Percentiles rank a stretch among this genome's conserved stretches.
phyloP scores from a whole-genome alignment of 805 yeast genomes.

The Tetrapisispora iriomotensis region DNA sequence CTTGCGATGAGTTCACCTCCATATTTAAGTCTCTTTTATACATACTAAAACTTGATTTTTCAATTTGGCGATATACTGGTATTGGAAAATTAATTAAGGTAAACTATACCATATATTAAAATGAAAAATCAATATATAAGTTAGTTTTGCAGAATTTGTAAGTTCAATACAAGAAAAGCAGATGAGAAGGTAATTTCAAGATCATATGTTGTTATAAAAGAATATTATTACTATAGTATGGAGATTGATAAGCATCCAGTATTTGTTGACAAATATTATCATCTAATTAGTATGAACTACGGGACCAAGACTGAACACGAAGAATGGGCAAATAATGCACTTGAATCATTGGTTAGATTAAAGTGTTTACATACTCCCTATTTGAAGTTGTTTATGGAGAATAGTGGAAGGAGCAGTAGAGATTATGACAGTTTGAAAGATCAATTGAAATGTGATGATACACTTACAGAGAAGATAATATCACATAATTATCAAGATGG shows the following conservation, averaged over 20 bases:
- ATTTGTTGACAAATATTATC: constrained; percentile 12
- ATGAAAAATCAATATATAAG: too few species aligned
- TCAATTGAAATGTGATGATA: neutral
- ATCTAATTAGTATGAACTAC: constrained; percentile 5
- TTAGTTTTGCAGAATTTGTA: too few species aligned
- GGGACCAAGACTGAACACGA: constrained; percentile 7
- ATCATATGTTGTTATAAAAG: too few species aligned
- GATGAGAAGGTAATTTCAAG: too few species aligned
- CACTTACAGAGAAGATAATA: constrained; percentile 8
- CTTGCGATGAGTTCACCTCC: too few species aligned
- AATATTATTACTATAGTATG: too few species aligned
- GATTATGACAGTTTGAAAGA: neutral
- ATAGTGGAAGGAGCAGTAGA: constrained; percentile 2
- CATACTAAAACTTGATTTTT: too few species aligned
- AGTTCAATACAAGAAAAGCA: too few species aligned
- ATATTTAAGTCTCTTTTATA: too few species aligned
- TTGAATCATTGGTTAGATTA: constrained; percentile 9
- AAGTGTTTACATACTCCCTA: constrained; percentile 11
- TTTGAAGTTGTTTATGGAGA: constrained; percentile 7
- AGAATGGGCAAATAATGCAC: constrained; percentile 8
- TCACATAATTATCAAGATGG: constrained; percentile 20
- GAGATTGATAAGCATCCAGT: constrained; percentile 11
- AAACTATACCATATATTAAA: too few species aligned
- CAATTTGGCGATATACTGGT: too few species aligned
- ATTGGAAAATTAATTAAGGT: too few species aligned